Conservation (phyloP, 2,329 filamentous ascomycete species). For the Xylariaceae sp. region DNA sequence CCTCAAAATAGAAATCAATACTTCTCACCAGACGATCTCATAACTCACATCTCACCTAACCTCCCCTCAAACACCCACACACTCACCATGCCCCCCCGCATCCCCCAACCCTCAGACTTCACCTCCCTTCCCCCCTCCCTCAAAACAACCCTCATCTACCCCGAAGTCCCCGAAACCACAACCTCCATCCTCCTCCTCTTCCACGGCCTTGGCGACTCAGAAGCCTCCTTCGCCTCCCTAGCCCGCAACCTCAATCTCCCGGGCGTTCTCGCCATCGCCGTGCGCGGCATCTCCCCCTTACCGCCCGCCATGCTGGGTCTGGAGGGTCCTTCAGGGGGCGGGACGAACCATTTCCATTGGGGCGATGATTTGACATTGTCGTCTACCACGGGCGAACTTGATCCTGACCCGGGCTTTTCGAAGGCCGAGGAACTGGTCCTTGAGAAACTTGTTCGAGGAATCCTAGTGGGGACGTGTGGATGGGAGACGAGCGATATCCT, state of each 20-base stretch:
- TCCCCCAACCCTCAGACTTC: conserved; percentile 50
- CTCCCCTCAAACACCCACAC: not conserved
- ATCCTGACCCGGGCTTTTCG: conserved; percentile 57
- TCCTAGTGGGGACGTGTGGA: conserved; percentile 51
- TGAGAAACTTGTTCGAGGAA: conserved; percentile 45
- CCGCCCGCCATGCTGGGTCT: conserved; percentile 60
- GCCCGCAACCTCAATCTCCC: conserved; percentile 66
- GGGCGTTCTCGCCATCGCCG: conserved; percentile 68
- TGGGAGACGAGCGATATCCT: conserved; percentile 57
- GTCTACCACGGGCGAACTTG: conserved; percentile 46
- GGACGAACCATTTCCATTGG: conserved; percentile 52
- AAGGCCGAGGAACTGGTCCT: conserved; percentile 44
- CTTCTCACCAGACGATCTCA: too few species aligned
- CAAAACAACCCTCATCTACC: conserved; percentile 44
- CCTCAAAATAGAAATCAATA: too few species aligned
- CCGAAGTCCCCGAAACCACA: conserved; percentile 53
- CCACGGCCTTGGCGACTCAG: conserved; percentile 77
- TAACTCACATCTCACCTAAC: too few species aligned
- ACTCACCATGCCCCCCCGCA: conserved; percentile 41
- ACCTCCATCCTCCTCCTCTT: conserved; percentile 75
- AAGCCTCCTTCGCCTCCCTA: conserved; percentile 62
- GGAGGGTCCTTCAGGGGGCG: conserved; percentile 21
- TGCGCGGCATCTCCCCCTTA: conserved; percentile 65
- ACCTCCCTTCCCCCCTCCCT: conserved; percentile 38
- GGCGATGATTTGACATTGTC: conserved; percentile 60